Conservation (phyloP, 2,329 filamentous ascomycete species). For the Aaosphaeria pasadenensis region DNA sequence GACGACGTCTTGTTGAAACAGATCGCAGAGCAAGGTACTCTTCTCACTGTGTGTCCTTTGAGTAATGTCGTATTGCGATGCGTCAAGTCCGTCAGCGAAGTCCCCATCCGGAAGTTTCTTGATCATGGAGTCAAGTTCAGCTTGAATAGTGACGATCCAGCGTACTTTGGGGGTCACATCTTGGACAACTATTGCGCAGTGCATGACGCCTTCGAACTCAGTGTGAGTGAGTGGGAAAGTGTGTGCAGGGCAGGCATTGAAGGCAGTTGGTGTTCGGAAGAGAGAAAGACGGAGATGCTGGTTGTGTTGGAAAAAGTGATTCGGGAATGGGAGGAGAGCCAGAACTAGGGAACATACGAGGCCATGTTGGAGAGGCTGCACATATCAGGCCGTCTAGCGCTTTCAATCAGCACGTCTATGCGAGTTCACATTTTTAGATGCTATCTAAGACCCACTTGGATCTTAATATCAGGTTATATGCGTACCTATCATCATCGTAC, state of each 20-base stretch:
- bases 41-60: constrained; percentile 71
- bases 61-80: constrained; percentile 67
- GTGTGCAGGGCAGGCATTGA: constrained; percentile 62
- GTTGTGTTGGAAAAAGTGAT: constrained; percentile 2
- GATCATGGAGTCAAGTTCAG: constrained; percentile 65
- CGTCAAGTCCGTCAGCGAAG: constrained; percentile 50
- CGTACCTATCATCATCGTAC: too few relatives aligned
- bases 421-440: too few relatives aligned
- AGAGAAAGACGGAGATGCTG: constrained; percentile 61
- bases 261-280: constrained; percentile 66
- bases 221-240: constrained; percentile 61
- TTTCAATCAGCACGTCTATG: too few relatives aligned
- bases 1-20: constrained; percentile 58
- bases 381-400: too few relatives aligned
- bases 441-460: too few relatives aligned
- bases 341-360: too few relatives aligned
- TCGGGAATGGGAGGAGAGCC: background rate
- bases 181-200: constrained; percentile 73
- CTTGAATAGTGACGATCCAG: constrained; percentile 72
- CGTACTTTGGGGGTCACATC: constrained; percentile 74
- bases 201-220: constrained; percentile 66
- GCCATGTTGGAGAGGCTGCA: too few relatives aligned
- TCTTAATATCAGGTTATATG: too few relatives aligned
- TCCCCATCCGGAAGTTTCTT: constrained; percentile 63
- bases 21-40: constrained; percentile 55